phyloP scores from a whole-genome alignment of 768 basidiomycete genomes.

The Rubroboletus pulcherrimus region DNA sequence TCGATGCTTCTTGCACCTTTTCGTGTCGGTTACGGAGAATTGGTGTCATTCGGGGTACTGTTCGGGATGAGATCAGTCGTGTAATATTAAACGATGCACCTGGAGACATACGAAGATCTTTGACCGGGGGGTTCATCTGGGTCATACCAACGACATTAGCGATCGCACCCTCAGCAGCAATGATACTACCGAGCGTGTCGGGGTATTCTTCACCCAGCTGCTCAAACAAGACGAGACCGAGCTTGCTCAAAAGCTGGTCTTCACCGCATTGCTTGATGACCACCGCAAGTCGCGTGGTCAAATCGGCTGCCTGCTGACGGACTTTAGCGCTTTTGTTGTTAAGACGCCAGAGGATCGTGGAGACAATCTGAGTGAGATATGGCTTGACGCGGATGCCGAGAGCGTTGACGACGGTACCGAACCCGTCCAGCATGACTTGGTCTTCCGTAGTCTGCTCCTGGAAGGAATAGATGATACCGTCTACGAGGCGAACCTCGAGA shows the following conservation, averaged over 20 bases:
- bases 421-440: slow-evolving; percentile 98
- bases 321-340: slow-evolving; percentile 99
- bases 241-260: slow-evolving; percentile 90
- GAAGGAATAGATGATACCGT: slow-evolving; percentile 99
- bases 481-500: slow-evolving; percentile 89
- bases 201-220: slow-evolving; percentile 99
- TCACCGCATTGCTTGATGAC: slow-evolving; percentile 99
- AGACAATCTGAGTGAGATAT: slow-evolving; percentile 97
- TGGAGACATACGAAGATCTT: slow-evolving; percentile 84
- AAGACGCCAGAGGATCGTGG: slow-evolving; percentile 97
- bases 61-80: slow-evolving; percentile 2
- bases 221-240: slow-evolving; percentile 95
- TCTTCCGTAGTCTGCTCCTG: slow-evolving; percentile 99
- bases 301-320: slow-evolving; percentile 97
- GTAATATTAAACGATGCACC: not conserved
- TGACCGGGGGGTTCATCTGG: slow-evolving; percentile 99
- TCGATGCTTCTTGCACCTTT: slow-evolving; percentile 98
- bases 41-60: slow-evolving; percentile 99
- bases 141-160: slow-evolving; percentile 99
- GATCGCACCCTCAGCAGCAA: slow-evolving; percentile 97
- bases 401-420: slow-evolving; percentile 96
- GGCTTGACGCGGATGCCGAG: slow-evolving; percentile 96
- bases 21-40: slow-evolving; percentile 98
- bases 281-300: slow-evolving; percentile 91
- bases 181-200: slow-evolving; percentile 98